Conservation (phyloP, 306 rosid genomes). For the Acacia confusa region DNA sequence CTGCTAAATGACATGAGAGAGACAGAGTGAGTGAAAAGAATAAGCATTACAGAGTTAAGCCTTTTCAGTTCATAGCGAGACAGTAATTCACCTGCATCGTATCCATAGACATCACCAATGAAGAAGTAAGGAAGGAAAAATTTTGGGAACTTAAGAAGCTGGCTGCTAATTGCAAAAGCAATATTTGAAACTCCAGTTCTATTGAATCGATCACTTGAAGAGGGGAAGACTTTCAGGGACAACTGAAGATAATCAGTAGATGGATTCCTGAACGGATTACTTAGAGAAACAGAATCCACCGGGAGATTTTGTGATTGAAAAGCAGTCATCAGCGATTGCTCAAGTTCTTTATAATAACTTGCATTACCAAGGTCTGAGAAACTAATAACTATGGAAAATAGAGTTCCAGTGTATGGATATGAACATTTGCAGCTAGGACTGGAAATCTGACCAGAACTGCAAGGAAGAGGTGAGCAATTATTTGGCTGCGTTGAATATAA, state of each 20-base stretch:
- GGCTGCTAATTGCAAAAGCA: constrained; percentile 61
- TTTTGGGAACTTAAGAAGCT: constrained; percentile 46
- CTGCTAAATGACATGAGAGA: constrained; percentile 14
- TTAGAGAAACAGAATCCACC: constrained; percentile 63
- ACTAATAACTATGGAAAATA: constrained; percentile 55
- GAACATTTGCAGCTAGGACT: constrained; percentile 80
- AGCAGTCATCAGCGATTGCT: constrained; percentile 26
- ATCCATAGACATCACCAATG: constrained; percentile 19
- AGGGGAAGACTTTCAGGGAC: constrained; percentile 57
- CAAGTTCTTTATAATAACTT: constrained; percentile 40
- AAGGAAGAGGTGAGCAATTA: constrained; percentile 39
- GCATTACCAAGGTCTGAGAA: constrained; percentile 41
- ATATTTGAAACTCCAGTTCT: constrained; percentile 41
- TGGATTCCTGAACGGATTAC: constrained; percentile 33
- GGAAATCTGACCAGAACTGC: constrained; percentile 40
- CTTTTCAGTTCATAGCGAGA: constrained; percentile 16
- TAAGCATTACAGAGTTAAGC: constrained; percentile 13
- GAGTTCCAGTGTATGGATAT: constrained; percentile 57
- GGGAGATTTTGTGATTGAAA: constrained; percentile 26
- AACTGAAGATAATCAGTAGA: constrained; percentile 41
- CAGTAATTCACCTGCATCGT: constrained; percentile 42
- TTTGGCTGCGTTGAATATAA: constrained; percentile 34
- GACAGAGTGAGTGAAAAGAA: constrained; percentile 23
- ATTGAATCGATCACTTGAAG: constrained; percentile 51
- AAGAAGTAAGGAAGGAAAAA: constrained; percentile 57